Evolutionary conservation across 345 rosid genomes (phyloP), one percentile per base, ranked within the genome.

Genomic region (Melaleuca quinquenervia): DNA sequence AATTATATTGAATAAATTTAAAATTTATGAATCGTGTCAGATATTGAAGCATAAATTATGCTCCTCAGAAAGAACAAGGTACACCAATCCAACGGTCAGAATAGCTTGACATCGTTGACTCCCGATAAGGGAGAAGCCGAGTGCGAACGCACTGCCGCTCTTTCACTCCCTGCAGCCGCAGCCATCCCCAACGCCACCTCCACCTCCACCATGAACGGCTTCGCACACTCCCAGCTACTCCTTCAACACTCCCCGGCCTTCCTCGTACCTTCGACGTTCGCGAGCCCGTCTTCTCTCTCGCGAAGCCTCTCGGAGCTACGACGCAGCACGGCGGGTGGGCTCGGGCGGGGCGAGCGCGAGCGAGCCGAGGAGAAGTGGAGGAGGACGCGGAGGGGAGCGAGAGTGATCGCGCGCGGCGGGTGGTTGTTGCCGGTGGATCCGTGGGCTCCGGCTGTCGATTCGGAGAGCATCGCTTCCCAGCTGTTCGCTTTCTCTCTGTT

Each of bases 371-470:
- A 22, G 86, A 11, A 22, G 49, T 45, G 32, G 36, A 7, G 55
- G n/a, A n/a, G 53, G 86, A 60, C 50, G 29, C 51, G n/a, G 52
- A 87, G 82, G 48, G 60, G 82, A 8, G 82, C 62, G 52, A 76
- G 89, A 52, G 50, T 27, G 58, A 21, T 88, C 32, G 91, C 90
- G 82, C 91, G 95, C 70, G 92, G 95, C 70, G 92, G 91, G 3
- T 87, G 91, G 91, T 83, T 95, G 52, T 86, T 95, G 48, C 97
- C 98, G 1, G 98, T 95, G 74, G 98, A 96, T 84, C 94, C 98
- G 84, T 95, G 99, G 98, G 93, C 96, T 56, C 98, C 96, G 15
- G 90, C 87, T 88, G 90, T 94, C 86, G 98, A 95, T 85, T 93
- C 97, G 45, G 88, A 94, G 90, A 95, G 98, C 92, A 89, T 94